Conservation (phyloP, 164 flowering plant genomes). For the Saururus chinensis region DNA sequence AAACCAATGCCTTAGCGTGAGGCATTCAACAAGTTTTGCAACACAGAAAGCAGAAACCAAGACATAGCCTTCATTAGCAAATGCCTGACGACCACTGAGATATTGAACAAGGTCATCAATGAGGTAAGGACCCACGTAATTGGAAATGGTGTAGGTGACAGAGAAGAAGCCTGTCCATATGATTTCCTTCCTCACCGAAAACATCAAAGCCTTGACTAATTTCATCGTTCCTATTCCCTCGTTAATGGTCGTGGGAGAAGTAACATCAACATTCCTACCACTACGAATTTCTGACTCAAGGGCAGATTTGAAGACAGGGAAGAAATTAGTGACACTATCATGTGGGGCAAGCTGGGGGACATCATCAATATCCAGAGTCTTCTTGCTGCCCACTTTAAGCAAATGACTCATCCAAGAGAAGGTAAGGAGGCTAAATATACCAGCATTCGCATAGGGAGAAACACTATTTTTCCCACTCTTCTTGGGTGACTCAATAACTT, state of each 20-base stretch:
- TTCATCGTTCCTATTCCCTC: conserved; percentile 26
- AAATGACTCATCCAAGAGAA: conserved; percentile 41
- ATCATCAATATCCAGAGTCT: conserved; percentile 34
- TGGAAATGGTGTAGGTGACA: conserved; percentile 29
- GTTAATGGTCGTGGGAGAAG: not conserved
- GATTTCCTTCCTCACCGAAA: conserved; percentile 32
- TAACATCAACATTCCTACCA: conserved; percentile 1
- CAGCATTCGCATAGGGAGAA: conserved; percentile 25
- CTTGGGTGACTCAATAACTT: conserved; percentile 3
- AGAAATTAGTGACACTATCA: conserved; percentile 22
- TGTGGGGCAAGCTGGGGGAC: conserved; percentile 27
- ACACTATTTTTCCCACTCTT: conserved; percentile 4
- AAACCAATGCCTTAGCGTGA: conserved; percentile 48
- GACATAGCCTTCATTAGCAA: conserved; percentile 37
- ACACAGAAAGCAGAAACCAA: conserved; percentile 40
- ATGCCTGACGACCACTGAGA: conserved; percentile 34
- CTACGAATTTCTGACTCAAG: conserved; percentile 10
- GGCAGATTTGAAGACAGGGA: conserved; percentile 13
- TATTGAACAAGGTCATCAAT: conserved; percentile 59
- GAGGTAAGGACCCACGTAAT: conserved; percentile 71
- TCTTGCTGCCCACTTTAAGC: conserved; percentile 24
- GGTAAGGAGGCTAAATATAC: conserved; percentile 23
- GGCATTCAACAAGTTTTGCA: conserved; percentile 58
- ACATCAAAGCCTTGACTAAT: conserved; percentile 39
- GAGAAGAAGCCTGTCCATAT: conserved; percentile 28